A percentile compares a stretch with the other conserved stretches of the same genome.
Conservation (phyloP, 1,284 basidiomycete genomes). For the Heliocybe sulcata region DNA sequence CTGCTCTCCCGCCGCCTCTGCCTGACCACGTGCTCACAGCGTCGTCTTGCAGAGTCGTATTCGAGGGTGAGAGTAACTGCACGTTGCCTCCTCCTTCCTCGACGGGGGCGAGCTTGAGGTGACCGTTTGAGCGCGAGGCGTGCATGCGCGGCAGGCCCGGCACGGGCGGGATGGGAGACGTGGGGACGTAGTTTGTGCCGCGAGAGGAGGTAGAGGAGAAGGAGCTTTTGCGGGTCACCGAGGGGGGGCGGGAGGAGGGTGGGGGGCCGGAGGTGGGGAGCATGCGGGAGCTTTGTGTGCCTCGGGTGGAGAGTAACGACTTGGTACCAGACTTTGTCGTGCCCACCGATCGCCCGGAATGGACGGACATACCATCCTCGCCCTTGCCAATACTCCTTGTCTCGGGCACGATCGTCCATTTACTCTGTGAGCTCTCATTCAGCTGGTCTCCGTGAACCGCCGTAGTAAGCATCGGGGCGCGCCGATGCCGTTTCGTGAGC, state of each 20-base stretch:
- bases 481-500: slow-evolving; percentile 44
- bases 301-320: slow-evolving; percentile 21
- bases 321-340: slow-evolving; percentile 34
- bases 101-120: slow-evolving; percentile 42
- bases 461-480: slow-evolving; percentile 18
- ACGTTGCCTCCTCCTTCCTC: slow-evolving; percentile 33
- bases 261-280: slow-evolving; percentile 12
- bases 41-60: neutral
- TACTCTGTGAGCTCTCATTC: slow-evolving; percentile 21
- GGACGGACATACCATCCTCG: slow-evolving; percentile 38
- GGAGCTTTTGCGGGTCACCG: slow-evolving; percentile 40
- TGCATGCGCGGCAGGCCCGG: slow-evolving; percentile 28
- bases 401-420: slow-evolving; percentile 8
- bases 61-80: slow-evolving; percentile 6
- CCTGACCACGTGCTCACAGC: neutral
- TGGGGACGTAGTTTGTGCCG: slow-evolving; percentile 9
- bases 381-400: slow-evolving; percentile 20
- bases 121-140: slow-evolving; percentile 35
- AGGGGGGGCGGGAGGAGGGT: slow-evolving; percentile 17
- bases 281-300: slow-evolving; percentile 6
- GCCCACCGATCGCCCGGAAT: slow-evolving; percentile 41
- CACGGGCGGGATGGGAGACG: slow-evolving; percentile 13
- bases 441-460: slow-evolving; percentile 10
- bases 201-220: slow-evolving; percentile 39
- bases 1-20: neutral